Evolutionary conservation across 2,329 filamentous ascomycete species (phyloP).

Genomic region (Arthrobotrys iridis): DNA sequence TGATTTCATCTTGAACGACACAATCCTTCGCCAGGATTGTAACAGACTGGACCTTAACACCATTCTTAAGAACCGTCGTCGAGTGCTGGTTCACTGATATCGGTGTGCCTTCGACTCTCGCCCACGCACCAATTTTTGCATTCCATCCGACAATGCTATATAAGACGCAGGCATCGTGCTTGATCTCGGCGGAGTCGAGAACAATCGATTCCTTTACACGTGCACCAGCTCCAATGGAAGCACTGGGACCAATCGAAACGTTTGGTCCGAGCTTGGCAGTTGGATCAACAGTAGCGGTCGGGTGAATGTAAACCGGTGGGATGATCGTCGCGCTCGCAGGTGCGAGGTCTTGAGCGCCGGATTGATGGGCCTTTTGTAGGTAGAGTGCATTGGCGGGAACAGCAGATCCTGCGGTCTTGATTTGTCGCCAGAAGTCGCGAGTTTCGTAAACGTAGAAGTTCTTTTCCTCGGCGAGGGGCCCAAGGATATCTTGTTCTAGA

Average conservation of each 20-base stretch:
- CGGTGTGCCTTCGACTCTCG: conserved; percentile 93
- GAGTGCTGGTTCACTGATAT: conserved; percentile 87
- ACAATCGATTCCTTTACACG: conserved; percentile 94
- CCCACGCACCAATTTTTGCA: conserved; percentile 96
- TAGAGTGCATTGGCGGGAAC: conserved; percentile 97
- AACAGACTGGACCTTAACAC: conserved; percentile 97
- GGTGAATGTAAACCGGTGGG: conserved; percentile 61
- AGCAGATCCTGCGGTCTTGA: conserved; percentile 97
- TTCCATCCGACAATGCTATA: conserved; percentile 98
- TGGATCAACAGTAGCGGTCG: conserved; percentile 86
- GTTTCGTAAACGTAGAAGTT: conserved; percentile 99
- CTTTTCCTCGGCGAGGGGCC: conserved; percentile 94
- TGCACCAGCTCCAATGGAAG: conserved; percentile 81
- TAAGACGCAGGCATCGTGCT: conserved; percentile 93
- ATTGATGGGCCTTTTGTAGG: conserved; percentile 91
- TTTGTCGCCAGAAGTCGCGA: conserved; percentile 99
- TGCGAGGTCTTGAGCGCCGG: conserved; percentile 80
- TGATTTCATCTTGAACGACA: conserved; percentile 88
- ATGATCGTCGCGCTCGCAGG: conserved; percentile 23
- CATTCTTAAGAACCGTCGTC: conserved; percentile 96
- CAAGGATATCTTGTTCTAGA: conserved; percentile 94
- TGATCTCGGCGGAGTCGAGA: conserved; percentile 92
- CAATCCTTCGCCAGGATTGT: conserved; percentile 98
- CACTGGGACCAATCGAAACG: conserved; percentile 93
- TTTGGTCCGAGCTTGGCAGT: conserved; percentile 97